These are phyloP conservation scores for Trametes cinnabarina DNA, from an alignment of 768 basidiomycete genomes.

Conservation along the genomic window DNA sequence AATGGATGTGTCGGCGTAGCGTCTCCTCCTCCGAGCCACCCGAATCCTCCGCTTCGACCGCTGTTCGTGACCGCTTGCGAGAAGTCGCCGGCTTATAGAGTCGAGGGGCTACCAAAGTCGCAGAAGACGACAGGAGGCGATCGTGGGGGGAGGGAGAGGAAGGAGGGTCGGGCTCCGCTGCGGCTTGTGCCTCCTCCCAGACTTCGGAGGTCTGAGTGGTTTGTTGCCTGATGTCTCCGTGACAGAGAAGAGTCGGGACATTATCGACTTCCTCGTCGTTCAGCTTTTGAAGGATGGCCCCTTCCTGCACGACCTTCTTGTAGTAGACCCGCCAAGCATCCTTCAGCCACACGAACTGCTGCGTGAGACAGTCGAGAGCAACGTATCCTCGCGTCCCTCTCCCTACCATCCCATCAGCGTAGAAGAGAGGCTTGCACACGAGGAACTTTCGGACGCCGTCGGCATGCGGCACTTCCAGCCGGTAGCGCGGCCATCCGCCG, in stretches of 20 bases:
- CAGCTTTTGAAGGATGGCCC: neutral
- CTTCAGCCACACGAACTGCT: conserved; percentile 7
- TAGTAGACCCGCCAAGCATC: conserved; percentile 7
- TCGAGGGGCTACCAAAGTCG: neutral
- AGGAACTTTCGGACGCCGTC: neutral
- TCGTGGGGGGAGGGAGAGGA: no score
- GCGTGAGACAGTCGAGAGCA: neutral
- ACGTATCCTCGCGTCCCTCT: conserved; percentile 9
- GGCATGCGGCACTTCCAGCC: neutral
- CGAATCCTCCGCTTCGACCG: neutral
- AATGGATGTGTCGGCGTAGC: neutral
- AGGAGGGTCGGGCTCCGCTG: neutral
- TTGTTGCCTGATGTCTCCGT: conserved; percentile 5
- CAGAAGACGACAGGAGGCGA: neutral
- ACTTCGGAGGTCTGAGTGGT: neutral
- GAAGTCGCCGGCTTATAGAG: neutral
- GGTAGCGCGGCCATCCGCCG: conserved; percentile 1
- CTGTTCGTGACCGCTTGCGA: neutral
- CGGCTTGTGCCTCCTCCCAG: neutral
- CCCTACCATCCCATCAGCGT: neutral
- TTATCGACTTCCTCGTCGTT: neutral
- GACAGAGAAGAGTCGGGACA: conserved; percentile 7
- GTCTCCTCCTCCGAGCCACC: neutral
- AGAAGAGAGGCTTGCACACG: neutral
- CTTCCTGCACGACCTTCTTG: neutral